A percentile compares a stretch with the other conserved stretches of the same genome.
Evolutionary conservation across 1,284 basidiomycete genomes (phyloP).

Genomic region (Malassezia japonica): DNA sequence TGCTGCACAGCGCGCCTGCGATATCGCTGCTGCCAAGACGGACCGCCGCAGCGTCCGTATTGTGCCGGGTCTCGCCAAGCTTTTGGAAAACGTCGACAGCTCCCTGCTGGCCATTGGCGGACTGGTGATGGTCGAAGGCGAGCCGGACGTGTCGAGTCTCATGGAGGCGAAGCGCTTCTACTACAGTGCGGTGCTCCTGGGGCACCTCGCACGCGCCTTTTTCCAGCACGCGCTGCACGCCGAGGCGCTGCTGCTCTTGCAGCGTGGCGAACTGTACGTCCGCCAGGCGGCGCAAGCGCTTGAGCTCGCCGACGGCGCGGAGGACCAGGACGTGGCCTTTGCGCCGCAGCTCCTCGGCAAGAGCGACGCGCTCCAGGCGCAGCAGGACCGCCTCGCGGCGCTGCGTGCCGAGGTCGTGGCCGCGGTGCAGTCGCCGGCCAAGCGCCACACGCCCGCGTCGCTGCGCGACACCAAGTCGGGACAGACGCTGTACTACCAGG

Average conservation of each 20-base stretch:
- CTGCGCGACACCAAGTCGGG: conserved; percentile 31
- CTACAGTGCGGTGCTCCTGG: conserved; percentile 38
- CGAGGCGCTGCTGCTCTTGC: conserved; percentile 37
- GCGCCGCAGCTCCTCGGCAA: conserved; percentile 17
- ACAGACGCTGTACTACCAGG: conserved; percentile 32
- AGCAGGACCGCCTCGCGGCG: conserved; percentile 17
- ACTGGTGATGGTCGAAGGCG: conserved; percentile 37
- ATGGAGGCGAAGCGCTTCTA: conserved; percentile 43
- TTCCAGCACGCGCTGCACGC: conserved; percentile 23
- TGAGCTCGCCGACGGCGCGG: conserved; percentile 40
- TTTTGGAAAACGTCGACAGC: conserved; percentile 38
- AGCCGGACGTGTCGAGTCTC: conserved; percentile 42
- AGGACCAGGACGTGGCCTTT: conserved; percentile 34
- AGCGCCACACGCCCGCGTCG: conserved; percentile 1
- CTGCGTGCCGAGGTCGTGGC: conserved; percentile 7
- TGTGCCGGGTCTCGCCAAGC: conserved; percentile 40
- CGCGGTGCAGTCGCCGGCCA: background rate
- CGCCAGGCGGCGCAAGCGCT: conserved; percentile 37
- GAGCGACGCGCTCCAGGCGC: background rate
- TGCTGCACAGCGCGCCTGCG: conserved; percentile 22
- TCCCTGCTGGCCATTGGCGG: conserved; percentile 34
- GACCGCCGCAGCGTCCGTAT: conserved; percentile 32
- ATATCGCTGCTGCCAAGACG: conserved; percentile 21
- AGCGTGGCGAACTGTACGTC: conserved; percentile 37
- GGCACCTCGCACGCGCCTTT: conserved; percentile 37